phyloP scores from a whole-genome alignment of 805 yeast genomes.

The Candida xyloterini region DNA sequence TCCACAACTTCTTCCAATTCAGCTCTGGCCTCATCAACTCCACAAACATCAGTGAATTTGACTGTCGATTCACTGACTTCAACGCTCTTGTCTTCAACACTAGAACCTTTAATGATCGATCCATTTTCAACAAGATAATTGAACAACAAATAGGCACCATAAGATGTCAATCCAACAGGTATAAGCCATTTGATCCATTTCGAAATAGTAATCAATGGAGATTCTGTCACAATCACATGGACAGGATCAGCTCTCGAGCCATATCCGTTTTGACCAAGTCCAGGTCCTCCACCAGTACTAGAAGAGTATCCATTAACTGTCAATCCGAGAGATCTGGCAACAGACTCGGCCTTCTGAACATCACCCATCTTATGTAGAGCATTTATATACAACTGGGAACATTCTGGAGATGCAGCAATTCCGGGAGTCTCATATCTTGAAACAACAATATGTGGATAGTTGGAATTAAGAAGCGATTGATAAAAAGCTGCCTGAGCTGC shows the following conservation, averaged over 20 bases:
- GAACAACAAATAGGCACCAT: slow-evolving; percentile 77
- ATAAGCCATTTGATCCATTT: slow-evolving; percentile 88
- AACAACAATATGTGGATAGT: slow-evolving; percentile 96
- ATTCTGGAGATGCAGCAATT: slow-evolving; percentile 77
- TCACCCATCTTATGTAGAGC: slow-evolving; percentile 81
- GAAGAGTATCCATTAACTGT: slow-evolving; percentile 28
- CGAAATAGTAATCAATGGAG: slow-evolving; percentile 71
- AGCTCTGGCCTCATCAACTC: slow-evolving; percentile 97
- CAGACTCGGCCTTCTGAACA: slow-evolving; percentile 70
- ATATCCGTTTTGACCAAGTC: slow-evolving; percentile 19
- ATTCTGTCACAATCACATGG: slow-evolving; percentile 90
- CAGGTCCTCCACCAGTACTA: slow-evolving; percentile 21
- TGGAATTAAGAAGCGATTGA: slow-evolving; percentile 64
- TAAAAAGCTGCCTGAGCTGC: slow-evolving; percentile 81
- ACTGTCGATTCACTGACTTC: slow-evolving; percentile 46
- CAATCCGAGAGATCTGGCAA: slow-evolving; percentile 44
- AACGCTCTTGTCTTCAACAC: slow-evolving; percentile 23
- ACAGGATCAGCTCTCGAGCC: slow-evolving; percentile 82
- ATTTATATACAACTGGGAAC: slow-evolving; percentile 73
- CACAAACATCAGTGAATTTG: slow-evolving; percentile 88
- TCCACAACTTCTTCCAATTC: slow-evolving; percentile 98
- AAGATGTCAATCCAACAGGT: slow-evolving; percentile 74
- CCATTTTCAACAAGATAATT: slow-evolving; percentile 80
- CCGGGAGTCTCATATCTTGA: slow-evolving; percentile 92
- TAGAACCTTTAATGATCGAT: slow-evolving; percentile 45